These are phyloP conservation scores for Cryptomeria japonica DNA, from an alignment of 75 land plant genomes.

Conservation along the genomic window DNA sequence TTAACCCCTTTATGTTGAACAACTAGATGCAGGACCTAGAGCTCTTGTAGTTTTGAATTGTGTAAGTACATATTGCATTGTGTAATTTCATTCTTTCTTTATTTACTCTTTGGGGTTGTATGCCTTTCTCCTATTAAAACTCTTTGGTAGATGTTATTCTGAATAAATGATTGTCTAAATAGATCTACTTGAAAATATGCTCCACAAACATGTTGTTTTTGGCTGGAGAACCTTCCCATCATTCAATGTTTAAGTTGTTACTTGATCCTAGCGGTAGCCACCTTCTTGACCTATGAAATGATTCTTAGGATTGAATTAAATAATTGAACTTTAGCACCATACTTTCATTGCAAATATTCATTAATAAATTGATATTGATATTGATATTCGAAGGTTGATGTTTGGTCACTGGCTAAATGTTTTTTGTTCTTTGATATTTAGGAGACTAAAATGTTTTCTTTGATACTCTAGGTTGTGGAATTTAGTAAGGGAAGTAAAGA, in stretches of 20 bases:
- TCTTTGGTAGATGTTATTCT: not conserved
- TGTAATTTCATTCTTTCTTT: not conserved
- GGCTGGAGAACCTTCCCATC: not conserved
- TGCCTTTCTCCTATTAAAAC: not conserved
- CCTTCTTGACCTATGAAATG: not conserved
- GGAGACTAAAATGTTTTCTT: too few species aligned
- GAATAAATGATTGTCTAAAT: not conserved
- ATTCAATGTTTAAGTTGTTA: too few species aligned
- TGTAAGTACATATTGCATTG: slow-evolving; percentile 46
- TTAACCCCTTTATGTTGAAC: not conserved
- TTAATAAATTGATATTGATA: too few species aligned
- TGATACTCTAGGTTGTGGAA: too few species aligned
- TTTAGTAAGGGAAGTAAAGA: too few species aligned
- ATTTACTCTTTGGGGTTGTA: not conserved
- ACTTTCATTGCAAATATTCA: not conserved
- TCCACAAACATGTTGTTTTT: too few species aligned
- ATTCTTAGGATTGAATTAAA: not conserved
- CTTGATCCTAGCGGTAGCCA: not conserved
- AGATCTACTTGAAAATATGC: not conserved
- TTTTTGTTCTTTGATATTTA: too few species aligned
- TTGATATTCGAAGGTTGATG: too few species aligned
- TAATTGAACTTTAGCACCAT: not conserved
- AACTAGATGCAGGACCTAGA: slow-evolving; percentile 65
- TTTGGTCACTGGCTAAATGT: too few species aligned
- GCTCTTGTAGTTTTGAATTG: slow-evolving; percentile 79